A percentile compares a stretch with the other conserved stretches of the same genome.
Evolutionary conservation across 345 rosid species (phyloP).

Genomic region (Hibiscus tridactylites): DNA sequence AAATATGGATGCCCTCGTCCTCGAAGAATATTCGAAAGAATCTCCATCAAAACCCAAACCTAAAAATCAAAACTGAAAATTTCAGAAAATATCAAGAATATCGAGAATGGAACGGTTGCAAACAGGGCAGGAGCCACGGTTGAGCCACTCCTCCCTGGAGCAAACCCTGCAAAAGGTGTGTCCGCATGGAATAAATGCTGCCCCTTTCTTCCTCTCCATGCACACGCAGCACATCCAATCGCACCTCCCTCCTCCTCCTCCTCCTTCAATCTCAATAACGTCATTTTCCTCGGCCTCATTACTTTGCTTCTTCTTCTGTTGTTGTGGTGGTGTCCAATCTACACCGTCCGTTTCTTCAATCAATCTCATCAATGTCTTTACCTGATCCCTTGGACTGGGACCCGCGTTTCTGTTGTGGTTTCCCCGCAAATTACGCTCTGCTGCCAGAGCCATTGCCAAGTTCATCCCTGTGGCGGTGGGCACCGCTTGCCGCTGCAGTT

Average conservation of each 20-base stretch:
- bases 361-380: constrained; percentile 66
- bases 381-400: constrained; percentile 12
- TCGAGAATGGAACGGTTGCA: constrained; percentile 69
- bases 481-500: neutral
- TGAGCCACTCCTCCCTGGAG: constrained; percentile 57
- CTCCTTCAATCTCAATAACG: neutral
- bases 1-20: too few relatives aligned
- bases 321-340: constrained; percentile 23
- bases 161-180: constrained; percentile 76
- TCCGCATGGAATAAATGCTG: constrained; percentile 93
- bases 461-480: constrained; percentile 32
- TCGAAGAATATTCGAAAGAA: neutral
- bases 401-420: constrained; percentile 6
- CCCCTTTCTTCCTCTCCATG: constrained; percentile 86
- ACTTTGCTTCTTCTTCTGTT: neutral
- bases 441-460: constrained; percentile 72
- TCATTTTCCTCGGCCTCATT: neutral
- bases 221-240: constrained; percentile 84
- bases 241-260: constrained; percentile 14
- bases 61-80: neutral
- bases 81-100: constrained; percentile 64
- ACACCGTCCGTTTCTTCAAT: constrained; percentile 64
- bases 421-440: constrained; percentile 54
- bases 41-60: neutral
- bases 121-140: constrained; percentile 62